Percentiles rank a stretch among this genome's conserved stretches.
Evolutionary conservation across 306 rosid genomes (phyloP).

Genomic region (Acacia confusa): DNA sequence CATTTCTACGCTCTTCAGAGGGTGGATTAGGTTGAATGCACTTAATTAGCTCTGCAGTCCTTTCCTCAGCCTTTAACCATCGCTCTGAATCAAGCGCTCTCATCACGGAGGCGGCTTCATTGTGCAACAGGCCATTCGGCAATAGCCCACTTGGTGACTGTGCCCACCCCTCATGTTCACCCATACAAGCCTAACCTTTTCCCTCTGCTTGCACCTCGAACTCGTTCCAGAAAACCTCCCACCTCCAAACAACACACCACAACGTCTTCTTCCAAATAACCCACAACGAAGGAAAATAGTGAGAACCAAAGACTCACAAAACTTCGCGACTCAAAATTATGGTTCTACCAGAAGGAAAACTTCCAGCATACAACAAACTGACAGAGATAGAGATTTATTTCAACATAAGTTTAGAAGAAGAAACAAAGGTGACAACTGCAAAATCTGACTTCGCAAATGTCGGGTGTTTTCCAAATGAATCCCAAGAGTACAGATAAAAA

Average conservation of each 20-base stretch:
- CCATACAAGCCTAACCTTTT: slow-evolving; percentile 74
- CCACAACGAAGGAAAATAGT: slow-evolving; percentile 21
- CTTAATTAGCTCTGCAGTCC: slow-evolving; percentile 84
- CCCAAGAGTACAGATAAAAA: slow-evolving; percentile 18
- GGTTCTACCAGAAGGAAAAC: slow-evolving; percentile 27
- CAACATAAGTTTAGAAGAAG: background rate
- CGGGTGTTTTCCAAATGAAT: slow-evolving; percentile 30
- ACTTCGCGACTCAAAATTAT: slow-evolving; percentile 7
- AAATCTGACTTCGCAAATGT: slow-evolving; percentile 30
- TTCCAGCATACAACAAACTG: slow-evolving; percentile 26
- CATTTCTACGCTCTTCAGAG: slow-evolving; percentile 80
- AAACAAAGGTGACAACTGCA: background rate
- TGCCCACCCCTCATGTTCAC: slow-evolving; percentile 87
- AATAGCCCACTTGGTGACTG: slow-evolving; percentile 85
- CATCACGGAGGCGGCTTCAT: slow-evolving; percentile 83
- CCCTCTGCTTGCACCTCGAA: slow-evolving; percentile 36
- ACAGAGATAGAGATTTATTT: slow-evolving; percentile 30
- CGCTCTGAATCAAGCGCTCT: slow-evolving; percentile 71
- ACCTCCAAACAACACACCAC: too few species aligned
- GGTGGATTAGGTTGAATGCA: slow-evolving; percentile 93
- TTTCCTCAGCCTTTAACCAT: slow-evolving; percentile 87
- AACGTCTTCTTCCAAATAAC: too few species aligned
- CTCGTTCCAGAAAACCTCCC: background rate
- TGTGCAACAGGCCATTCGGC: slow-evolving; percentile 87
- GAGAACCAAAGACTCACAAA: slow-evolving; percentile 23